Conservation (phyloP, 768 basidiomycete genomes). For the Melanogaster broomeanus region DNA sequence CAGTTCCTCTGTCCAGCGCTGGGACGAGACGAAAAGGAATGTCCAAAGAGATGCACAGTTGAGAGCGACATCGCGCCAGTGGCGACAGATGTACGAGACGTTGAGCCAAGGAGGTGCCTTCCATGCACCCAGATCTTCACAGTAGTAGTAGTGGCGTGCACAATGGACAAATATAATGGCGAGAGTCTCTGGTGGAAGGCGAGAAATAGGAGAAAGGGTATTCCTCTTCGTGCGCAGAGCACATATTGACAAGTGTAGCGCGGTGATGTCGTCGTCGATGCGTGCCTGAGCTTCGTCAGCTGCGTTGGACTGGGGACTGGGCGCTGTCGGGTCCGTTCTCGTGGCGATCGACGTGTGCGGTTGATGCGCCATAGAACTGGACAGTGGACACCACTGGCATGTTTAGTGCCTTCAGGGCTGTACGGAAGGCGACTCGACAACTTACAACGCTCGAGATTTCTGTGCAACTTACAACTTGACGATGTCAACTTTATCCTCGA, state of each 20-base stretch:
- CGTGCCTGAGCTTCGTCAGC: background rate
- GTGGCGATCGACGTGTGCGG: background rate
- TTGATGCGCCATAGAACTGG: background rate
- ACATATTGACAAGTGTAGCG: conserved; percentile 11
- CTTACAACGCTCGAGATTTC: background rate
- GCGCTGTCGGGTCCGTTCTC: background rate
- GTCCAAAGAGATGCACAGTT: conserved; percentile 44
- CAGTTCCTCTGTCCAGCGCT: conserved; percentile 43
- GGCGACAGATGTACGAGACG: conserved; percentile 27
- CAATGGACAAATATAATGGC: conserved; percentile 20
- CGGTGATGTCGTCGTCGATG: conserved; percentile 20
- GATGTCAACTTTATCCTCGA: background rate
- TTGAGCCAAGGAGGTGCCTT: conserved; percentile 20
- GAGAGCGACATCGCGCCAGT: conserved; percentile 48
- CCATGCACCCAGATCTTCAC: background rate
- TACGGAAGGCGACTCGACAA: background rate
- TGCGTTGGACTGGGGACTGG: background rate
- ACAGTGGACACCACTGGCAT: background rate
- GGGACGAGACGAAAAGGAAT: conserved; percentile 33
- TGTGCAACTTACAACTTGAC: background rate
- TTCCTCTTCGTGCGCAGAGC: conserved; percentile 19
- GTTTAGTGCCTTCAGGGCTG: too few species aligned
- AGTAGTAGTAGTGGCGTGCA: conserved; percentile 1
- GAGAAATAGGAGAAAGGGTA: conserved; percentile 14
- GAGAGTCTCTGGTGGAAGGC: conserved; percentile 24